Evolutionary conservation across 2,329 filamentous ascomycete species (phyloP).

Genomic region (Aspergillus unguis): DNA sequence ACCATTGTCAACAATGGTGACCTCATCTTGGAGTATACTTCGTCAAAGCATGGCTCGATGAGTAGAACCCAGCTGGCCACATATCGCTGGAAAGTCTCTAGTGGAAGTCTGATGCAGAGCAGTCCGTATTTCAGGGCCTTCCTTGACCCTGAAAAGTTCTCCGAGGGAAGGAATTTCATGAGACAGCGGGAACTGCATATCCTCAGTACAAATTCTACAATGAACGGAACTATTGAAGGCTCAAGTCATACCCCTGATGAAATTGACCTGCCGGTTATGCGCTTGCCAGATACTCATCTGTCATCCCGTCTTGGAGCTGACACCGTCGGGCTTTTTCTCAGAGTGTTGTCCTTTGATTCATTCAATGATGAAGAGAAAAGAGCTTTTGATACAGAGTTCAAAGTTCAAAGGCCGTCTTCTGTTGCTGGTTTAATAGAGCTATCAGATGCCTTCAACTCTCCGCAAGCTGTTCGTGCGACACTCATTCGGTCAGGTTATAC

Average conservation of each 20-base stretch:
- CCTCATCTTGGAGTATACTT: constrained; percentile 34
- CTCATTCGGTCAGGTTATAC: constrained; percentile 27
- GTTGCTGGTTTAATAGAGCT: constrained; percentile 33
- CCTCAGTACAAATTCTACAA: background rate
- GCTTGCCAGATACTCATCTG: constrained; percentile 25
- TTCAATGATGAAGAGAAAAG: constrained; percentile 19
- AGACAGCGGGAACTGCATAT: constrained; percentile 23
- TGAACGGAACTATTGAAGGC: background rate
- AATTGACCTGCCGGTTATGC: constrained; percentile 26
- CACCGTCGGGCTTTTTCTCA: constrained; percentile 34
- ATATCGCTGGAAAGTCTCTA: constrained; percentile 35
- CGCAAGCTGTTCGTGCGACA: constrained; percentile 20
- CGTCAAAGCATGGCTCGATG: constrained; percentile 6
- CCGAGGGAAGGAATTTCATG: constrained; percentile 36
- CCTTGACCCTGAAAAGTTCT: constrained; percentile 42
- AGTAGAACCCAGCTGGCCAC: constrained; percentile 6
- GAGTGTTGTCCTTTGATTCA: constrained; percentile 28
- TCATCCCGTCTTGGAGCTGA: constrained; percentile 29
- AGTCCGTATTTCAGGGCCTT: constrained; percentile 42
- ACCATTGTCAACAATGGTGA: constrained; percentile 32
- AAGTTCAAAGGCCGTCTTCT: constrained; percentile 27
- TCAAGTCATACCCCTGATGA: background rate
- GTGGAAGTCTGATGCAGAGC: constrained; percentile 27
- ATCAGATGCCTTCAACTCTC: constrained; percentile 36
- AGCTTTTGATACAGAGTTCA: constrained; percentile 26